phyloP scores from a whole-genome alignment of 2,329 filamentous ascomycete species.

The Fusarium illudens region DNA sequence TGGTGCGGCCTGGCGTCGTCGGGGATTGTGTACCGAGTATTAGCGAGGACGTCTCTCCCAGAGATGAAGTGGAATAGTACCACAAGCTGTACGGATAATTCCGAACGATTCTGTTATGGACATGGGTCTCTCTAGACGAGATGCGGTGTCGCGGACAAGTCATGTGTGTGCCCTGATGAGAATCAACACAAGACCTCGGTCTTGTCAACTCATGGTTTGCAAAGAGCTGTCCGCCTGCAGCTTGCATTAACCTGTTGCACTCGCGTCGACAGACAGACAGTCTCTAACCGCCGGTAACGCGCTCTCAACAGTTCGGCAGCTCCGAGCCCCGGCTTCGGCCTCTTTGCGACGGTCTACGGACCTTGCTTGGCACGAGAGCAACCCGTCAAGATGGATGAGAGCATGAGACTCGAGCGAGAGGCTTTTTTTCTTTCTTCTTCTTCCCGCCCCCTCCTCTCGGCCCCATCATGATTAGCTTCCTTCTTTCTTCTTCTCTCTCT shows the following conservation, averaged over 20 bases:
- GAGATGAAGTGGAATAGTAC: not conserved
- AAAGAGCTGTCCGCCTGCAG: not conserved
- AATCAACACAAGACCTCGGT: not conserved
- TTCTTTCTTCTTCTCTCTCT: conserved; percentile 4
- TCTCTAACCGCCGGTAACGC: conserved; percentile 11
- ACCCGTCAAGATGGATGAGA: not conserved
- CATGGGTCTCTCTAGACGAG: not conserved
- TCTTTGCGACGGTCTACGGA: conserved; percentile 7
- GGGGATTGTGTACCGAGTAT: conserved; percentile 9
- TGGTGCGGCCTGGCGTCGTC: not conserved
- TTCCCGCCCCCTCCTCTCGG: not conserved
- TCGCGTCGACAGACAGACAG: not conserved
- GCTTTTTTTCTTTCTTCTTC: conserved; percentile 13
- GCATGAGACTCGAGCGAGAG: no score
- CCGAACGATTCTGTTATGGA: not conserved
- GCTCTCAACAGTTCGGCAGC: not conserved
- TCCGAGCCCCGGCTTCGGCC: conserved; percentile 24
- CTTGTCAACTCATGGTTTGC: not conserved
- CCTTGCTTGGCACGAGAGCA: conserved; percentile 17
- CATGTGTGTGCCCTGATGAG: not conserved
- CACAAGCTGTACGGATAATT: not conserved
- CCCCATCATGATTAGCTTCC: not conserved
- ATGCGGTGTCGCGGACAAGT: not conserved
- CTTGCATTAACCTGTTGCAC: conserved; percentile 4
- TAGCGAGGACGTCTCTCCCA: not conserved